Evolutionary conservation across 768 basidiomycete species (phyloP).

Genomic region (Podaxis sp.): DNA sequence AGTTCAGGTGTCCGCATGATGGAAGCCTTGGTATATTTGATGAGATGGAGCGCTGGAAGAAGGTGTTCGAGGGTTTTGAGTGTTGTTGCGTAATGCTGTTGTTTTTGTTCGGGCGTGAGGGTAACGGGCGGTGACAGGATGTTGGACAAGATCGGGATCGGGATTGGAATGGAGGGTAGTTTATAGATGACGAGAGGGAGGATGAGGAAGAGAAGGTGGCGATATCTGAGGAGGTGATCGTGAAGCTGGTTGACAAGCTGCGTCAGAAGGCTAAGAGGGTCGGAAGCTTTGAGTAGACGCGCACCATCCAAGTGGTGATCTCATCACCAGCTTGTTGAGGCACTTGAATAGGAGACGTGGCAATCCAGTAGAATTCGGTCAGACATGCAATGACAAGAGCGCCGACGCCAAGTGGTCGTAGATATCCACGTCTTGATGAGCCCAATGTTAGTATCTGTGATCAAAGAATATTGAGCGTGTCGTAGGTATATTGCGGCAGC

Average conservation of each 20-base stretch:
- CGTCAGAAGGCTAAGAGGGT: not conserved
- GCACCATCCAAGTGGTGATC: constrained; percentile 34
- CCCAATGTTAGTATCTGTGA: constrained; percentile 26
- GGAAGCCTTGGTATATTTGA: constrained; percentile 58
- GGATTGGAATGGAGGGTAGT: constrained; percentile 29
- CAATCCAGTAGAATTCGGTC: constrained; percentile 54
- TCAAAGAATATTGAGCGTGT: not conserved
- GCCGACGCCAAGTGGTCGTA: constrained; percentile 41
- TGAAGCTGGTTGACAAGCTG: constrained; percentile 52
- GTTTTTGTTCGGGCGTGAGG: constrained; percentile 20
- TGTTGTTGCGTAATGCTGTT: constrained; percentile 7
- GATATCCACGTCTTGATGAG: constrained; percentile 33
- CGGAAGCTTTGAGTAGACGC: constrained; percentile 14
- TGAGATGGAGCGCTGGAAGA: constrained; percentile 48
- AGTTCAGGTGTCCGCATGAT: constrained; percentile 52
- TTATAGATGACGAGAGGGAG: constrained; percentile 52
- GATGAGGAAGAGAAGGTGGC: constrained; percentile 58
- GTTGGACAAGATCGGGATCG: constrained; percentile 27
- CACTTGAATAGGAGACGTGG: constrained; percentile 48
- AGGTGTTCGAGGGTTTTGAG: constrained; percentile 33
- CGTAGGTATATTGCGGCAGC: not conserved
- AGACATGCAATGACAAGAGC: constrained; percentile 48
- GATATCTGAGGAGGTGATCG: constrained; percentile 52
- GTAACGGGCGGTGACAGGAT: constrained; percentile 30
- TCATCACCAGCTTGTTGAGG: constrained; percentile 35